Evolutionary conservation across 495 filamentous ascomycete species (phyloP), one percentile per base, ranked within the genome.

Genomic region (Patellaria atrata): DNA sequence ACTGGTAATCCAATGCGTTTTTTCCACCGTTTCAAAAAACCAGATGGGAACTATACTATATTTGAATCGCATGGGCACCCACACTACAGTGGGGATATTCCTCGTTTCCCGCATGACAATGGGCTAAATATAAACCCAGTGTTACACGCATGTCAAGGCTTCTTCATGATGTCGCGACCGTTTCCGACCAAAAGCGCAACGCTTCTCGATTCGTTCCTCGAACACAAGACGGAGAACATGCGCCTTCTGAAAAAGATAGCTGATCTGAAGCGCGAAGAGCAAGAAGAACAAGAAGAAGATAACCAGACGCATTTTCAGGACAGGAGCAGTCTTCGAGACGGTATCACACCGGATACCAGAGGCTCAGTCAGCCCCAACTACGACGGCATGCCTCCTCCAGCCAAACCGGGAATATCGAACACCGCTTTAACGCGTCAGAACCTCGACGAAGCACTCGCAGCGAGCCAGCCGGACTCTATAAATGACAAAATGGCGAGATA

Each of bases 221-320:
- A 97, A 55, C 87, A 94, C 58, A 94, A 94, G 56, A 85, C 96
- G 30, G 89, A 96, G 55, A 94, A 97, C 47, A 85, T 92, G 56
- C 73, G 89, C 12, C 56, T 97, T 24, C 71, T 67, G 37, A 79
- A 81, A 43, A 73, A 80, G 22, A 92, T 97, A 39, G 72, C 75
- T 10, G 84, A 92, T 50, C 65, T 97, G 25, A 77, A 75, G 45
- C 66, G 71, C 43, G 89, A 96, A 56, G 86, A 94, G 53, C 72
- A 76, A 35, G 79, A 86, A 45, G 89, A 94, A 29, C 52, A 67
- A 12, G 68, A 67, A 40, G 53, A 58, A 24, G 62, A 65, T 41
- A 57, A 66, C 37, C 51, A 55, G 14, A 60, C n/a, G n/a, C n/a
- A 48, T 38, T 53, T 27, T 40, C 43, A 30, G 15, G 48, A 53